Evolutionary conservation across 148 eudicot species (phyloP).

Genomic region (Gaultheria prostrata): DNA sequence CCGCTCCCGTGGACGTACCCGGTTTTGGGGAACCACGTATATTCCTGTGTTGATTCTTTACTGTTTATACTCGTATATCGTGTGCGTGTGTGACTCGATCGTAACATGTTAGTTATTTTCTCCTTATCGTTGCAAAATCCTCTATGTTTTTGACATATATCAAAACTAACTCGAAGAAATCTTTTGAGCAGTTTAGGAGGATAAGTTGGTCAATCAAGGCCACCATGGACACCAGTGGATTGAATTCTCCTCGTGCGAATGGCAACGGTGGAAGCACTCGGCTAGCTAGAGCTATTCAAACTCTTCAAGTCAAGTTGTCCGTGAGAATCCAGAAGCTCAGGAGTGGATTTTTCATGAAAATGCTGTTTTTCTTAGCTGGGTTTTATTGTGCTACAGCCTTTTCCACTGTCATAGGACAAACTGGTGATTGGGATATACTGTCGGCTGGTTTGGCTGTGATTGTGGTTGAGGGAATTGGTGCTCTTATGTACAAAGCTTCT

Average conservation of each 20-base stretch:
- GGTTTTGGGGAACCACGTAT: no score
- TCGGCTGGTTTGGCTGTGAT: constrained; percentile 60
- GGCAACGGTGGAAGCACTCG: constrained; percentile 12
- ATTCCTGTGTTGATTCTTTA: no score
- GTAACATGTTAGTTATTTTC: background rate
- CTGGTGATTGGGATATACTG: constrained; percentile 66
- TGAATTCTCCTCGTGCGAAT: constrained; percentile 11
- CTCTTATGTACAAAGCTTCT: constrained; percentile 57
- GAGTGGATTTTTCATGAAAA: constrained; percentile 18
- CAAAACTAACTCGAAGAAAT: background rate
- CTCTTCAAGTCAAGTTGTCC: constrained; percentile 12
- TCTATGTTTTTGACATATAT: background rate
- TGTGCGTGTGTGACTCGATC: no score
- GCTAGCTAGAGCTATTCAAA: constrained; percentile 10
- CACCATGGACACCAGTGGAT: constrained; percentile 12
- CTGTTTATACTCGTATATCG: no score
- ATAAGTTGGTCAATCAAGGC: constrained; percentile 15
- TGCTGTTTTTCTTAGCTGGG: constrained; percentile 43
- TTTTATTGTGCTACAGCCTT: constrained; percentile 66
- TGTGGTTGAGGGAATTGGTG: constrained; percentile 67
- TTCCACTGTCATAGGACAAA: constrained; percentile 67
- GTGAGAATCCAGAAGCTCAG: constrained; percentile 11
- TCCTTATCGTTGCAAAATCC: background rate
- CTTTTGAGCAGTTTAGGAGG: constrained; percentile 14
- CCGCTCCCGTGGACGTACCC: no score